These are phyloP conservation scores for Pythium rhizo-oryzae DNA, from an alignment of 352 stramenopile species.

Conservation along the genomic window DNA sequence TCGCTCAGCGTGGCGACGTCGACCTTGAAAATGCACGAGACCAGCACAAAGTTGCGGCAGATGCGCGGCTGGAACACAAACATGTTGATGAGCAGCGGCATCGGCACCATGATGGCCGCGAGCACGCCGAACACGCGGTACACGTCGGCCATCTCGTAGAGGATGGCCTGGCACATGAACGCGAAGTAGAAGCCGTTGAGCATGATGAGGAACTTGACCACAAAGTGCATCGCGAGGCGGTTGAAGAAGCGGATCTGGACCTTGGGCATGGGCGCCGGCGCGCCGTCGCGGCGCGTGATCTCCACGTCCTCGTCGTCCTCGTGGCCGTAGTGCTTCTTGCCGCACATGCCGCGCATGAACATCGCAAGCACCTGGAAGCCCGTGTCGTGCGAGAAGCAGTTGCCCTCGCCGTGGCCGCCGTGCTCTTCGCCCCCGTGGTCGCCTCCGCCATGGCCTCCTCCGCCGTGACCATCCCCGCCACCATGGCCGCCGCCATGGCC, in stretches of 20 bases:
- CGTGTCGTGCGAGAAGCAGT: conserved; percentile 23
- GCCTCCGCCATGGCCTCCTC: not conserved
- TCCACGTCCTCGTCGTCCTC: conserved; percentile 16
- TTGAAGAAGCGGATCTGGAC: conserved; percentile 30
- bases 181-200: conserved; percentile 29
- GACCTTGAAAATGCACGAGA: conserved; percentile 57
- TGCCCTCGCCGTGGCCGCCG: conserved; percentile 16
- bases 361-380: conserved; percentile 23
- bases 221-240: conserved; percentile 21
- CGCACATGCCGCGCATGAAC: conserved; percentile 17
- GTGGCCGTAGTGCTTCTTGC: conserved; percentile 17
- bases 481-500: not conserved
- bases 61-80: conserved; percentile 64
- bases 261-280: conserved; percentile 9
- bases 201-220: conserved; percentile 31
- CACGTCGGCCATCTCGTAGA: conserved; percentile 23
- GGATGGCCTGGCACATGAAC: conserved; percentile 25
- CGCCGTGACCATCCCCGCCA: conserved; percentile 6
- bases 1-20: conserved; percentile 52
- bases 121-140: conserved; percentile 8
- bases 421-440: conserved; percentile 1
- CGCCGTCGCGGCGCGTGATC: not conserved
- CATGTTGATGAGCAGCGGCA: conserved; percentile 58
- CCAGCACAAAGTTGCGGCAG: conserved; percentile 56
- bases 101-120: conserved; percentile 22